Base-by-base conservation (phyloP, 768 basidiomycete genomes). In the Boletus tylopilopsis region DNA sequence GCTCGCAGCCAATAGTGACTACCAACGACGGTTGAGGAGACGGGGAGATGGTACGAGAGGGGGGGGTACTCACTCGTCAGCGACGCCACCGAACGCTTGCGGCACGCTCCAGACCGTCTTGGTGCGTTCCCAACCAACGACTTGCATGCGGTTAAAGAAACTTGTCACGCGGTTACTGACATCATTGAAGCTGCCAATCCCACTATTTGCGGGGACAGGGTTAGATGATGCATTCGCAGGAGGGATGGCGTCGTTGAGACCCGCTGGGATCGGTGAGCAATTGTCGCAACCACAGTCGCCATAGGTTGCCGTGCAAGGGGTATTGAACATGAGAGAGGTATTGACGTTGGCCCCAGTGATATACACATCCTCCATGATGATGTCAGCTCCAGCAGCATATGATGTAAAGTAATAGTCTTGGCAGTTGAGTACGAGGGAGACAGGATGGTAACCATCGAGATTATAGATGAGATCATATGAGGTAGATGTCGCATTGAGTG, bases 91-190 rank as follows among this genome's bases (percentile, higher is more conserved):
- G 54, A 90, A 90, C 2, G 77, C 87, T 64, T 90, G 88, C 2
- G 87, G 84, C 0, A 90, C 87, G 6, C 81, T 79, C 89, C 89
- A 91, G 4, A 88, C 74, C 2, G 81, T 73, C 59, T 86, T 83
- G 9, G 76, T 79, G 16, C 79, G 70, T 52, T 82, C 82, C 81
- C 85, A 85, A 4, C 84, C 85, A 38, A 81, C 74, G 42, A 74
- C 71, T 57, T 78, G 72, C 22, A 84, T 66, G 11, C 86, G 73
- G 38, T 80, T 68, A 25, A 67, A 64, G 67, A 81, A 88, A 51
- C 82, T 74, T 45, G 86, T 83, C 74, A 89, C 80, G 25, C 88
- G 73, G 0, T 69, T 72, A 7, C 79, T 77, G 55, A 90, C 82
- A 55, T 90, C 88, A 43, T 79, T 74, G 53, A 87, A 85, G 15